Base-by-base conservation (phyloP, 768 basidiomycete species). In the Panaeolus cyanescens region DNA sequence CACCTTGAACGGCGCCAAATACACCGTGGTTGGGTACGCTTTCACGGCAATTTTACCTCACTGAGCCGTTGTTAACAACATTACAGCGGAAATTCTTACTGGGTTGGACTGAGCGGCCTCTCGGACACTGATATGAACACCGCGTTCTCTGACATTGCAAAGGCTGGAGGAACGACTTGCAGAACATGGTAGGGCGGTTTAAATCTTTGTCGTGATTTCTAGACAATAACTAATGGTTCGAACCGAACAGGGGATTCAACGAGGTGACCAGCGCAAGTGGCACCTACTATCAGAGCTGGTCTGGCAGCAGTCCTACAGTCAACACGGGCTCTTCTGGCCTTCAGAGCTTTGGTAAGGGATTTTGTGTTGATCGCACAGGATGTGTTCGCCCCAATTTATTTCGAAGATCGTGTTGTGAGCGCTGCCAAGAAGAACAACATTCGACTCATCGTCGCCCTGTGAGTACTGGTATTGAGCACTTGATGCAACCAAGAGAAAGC, bases 371-470 rank as follows among this genome's bases (percentile, higher is more conserved):
- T n/a, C n/a, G n/a, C n/a, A n/a, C n/a, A n/a, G n/a, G n/a, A n/a
- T 20, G 17, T 28, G 5, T 7, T 3, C 4, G 10, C 17, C 19
- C 36, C 58, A 34, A n/a, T 15, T 20, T 54, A 12, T 25, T 33
- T 50, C 13, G 25, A 60, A 77, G 83, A 84, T 67, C 74, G 77
- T 36, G 80, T 84, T 20, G 76, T 85, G 33, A 75, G 81, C 13
- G 72, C 77, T 25, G 85, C 85, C 15, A 84, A 85, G 67, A 79
- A 83, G 5, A 77, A 85, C 62, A 83, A 83, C 12, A 66, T 87
- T 22, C 79, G 80, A 17, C 77, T 87, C 34, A 82, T 86, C 53
- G 83, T 87, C 54, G 70, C 82, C 5, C 65, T 86, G 82, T 83
- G 62, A 68, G 82, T 69, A 4, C 5, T 13, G 39, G 19, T 56